Percentiles rank a stretch among this genome's conserved stretches.
phyloP scores from a whole-genome alignment of 805 yeast genomes.

The Starmerella bombi region DNA sequence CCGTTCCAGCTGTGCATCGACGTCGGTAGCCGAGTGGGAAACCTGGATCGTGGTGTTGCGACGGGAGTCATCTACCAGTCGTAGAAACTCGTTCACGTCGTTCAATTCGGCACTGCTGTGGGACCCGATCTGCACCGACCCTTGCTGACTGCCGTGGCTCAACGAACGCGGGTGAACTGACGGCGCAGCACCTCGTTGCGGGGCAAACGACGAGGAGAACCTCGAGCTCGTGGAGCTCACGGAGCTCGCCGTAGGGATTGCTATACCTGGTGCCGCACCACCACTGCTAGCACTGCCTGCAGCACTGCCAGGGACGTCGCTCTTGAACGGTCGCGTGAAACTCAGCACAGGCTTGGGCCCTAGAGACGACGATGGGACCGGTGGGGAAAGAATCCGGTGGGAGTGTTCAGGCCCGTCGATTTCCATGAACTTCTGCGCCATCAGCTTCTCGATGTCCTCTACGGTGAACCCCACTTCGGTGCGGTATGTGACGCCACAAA shows the following conservation, averaged over 20 bases:
- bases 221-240: conserved; percentile 15
- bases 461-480: conserved; percentile 54
- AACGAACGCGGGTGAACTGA: conserved; percentile 7
- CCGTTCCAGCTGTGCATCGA: conserved; percentile 24
- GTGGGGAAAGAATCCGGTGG: conserved; percentile 1
- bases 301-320: not conserved
- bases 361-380: conserved; percentile 1
- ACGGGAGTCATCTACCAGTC: conserved; percentile 41
- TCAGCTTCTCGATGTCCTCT: conserved; percentile 50
- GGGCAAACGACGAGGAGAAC: conserved; percentile 30
- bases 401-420: conserved; percentile 29
- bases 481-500: conserved; percentile 69
- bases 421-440: conserved; percentile 43
- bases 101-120: conserved; percentile 9
- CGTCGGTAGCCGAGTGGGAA: conserved; percentile 2
- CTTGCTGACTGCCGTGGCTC: conserved; percentile 36
- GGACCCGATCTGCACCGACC: conserved; percentile 26
- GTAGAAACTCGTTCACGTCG: conserved; percentile 51
- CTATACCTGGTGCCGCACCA: conserved; percentile 3
- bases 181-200: conserved; percentile 18
- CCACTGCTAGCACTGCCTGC: not conserved
- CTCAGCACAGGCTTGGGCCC: conserved; percentile 15
- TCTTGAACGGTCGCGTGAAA: conserved; percentile 20
- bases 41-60: conserved; percentile 6
- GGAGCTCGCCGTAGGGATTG: conserved; percentile 13